Conservation (phyloP, 2,329 filamentous ascomycete species). For the Tympanopsis confertula region DNA sequence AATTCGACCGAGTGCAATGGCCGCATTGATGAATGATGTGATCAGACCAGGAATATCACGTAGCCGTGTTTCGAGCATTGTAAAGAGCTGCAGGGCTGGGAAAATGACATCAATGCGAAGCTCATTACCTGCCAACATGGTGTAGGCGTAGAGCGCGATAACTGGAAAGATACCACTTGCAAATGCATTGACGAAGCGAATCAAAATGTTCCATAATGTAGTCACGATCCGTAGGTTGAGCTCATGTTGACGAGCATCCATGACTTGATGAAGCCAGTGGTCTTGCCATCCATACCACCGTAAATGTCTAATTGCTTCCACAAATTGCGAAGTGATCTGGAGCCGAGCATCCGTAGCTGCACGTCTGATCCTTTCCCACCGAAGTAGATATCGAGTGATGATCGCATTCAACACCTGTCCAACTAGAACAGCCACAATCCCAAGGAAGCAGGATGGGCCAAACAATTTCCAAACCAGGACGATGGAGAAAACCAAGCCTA, state of each 20-base stretch:
- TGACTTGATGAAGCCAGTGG: conserved; percentile 59
- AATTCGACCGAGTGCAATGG: conserved; percentile 71
- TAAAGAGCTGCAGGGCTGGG: conserved; percentile 72
- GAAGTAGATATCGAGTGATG: conserved; percentile 54
- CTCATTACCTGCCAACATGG: conserved; percentile 53
- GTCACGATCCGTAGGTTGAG: conserved; percentile 53
- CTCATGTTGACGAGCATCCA: conserved; percentile 57
- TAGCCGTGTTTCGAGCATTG: conserved; percentile 61
- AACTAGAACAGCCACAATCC: conserved; percentile 55
- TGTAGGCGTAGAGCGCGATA: conserved; percentile 72
- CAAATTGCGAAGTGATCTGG: conserved; percentile 73
- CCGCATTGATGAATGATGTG: conserved; percentile 67
- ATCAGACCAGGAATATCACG: conserved; percentile 66
- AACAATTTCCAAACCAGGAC: conserved; percentile 67
- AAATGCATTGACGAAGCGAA: conserved; percentile 59
- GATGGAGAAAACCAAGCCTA: conserved; percentile 65
- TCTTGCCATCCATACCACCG: conserved; percentile 77
- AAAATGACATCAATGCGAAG: conserved; percentile 76
- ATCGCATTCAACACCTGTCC: conserved; percentile 60
- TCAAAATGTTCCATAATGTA: conserved; percentile 47
- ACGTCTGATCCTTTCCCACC: conserved; percentile 61
- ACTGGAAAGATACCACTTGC: conserved; percentile 69
- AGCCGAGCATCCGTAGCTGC: conserved; percentile 66
- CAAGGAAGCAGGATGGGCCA: conserved; percentile 67
- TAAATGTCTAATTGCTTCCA: conserved; percentile 72